Conservation (phyloP, 768 basidiomycete species). For the Suillus placidus region DNA sequence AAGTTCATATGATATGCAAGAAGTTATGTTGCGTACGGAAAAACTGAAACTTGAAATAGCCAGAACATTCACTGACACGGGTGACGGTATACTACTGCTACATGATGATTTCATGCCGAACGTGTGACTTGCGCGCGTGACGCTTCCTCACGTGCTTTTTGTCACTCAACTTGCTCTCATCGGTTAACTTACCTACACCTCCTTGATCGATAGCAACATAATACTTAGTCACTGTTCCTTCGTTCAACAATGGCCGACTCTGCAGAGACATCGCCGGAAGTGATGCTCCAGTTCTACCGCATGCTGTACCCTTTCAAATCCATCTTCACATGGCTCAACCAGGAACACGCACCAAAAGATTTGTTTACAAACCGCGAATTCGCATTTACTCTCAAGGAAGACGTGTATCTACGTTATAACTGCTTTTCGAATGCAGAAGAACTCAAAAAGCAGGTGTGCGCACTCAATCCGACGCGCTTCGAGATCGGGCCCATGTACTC, state of each 20-base stretch:
- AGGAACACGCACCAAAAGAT: slow-evolving; percentile 75
- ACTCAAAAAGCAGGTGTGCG: slow-evolving; percentile 85
- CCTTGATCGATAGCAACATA: slow-evolving; percentile 17
- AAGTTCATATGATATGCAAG: neutral
- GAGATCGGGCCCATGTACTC: slow-evolving; percentile 97
- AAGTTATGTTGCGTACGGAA: neutral
- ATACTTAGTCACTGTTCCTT: neutral
- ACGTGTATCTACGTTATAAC: slow-evolving; percentile 94
- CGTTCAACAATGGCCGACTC: slow-evolving; percentile 16
- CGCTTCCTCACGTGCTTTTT: slow-evolving; percentile 19
- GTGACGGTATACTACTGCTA: neutral
- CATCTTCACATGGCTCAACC: slow-evolving; percentile 94
- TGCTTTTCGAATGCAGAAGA: slow-evolving; percentile 86
- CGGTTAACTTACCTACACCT: neutral
- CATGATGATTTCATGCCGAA: neutral
- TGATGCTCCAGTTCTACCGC: slow-evolving; percentile 82
- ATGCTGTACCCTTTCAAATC: slow-evolving; percentile 94
- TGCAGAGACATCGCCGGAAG: slow-evolving; percentile 50
- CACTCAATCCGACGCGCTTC: slow-evolving; percentile 88
- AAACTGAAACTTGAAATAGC: neutral
- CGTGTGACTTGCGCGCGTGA: slow-evolving; percentile 19
- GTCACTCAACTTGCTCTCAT: slow-evolving; percentile 15
- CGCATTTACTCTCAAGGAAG: slow-evolving; percentile 88
- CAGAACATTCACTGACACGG: neutral
- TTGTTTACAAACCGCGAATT: slow-evolving; percentile 95